A percentile compares a stretch with the other conserved stretches of the same genome.
phyloP scores from a whole-genome alignment of 306 rosid species.

The Amphicarpaea edgeworthii region DNA sequence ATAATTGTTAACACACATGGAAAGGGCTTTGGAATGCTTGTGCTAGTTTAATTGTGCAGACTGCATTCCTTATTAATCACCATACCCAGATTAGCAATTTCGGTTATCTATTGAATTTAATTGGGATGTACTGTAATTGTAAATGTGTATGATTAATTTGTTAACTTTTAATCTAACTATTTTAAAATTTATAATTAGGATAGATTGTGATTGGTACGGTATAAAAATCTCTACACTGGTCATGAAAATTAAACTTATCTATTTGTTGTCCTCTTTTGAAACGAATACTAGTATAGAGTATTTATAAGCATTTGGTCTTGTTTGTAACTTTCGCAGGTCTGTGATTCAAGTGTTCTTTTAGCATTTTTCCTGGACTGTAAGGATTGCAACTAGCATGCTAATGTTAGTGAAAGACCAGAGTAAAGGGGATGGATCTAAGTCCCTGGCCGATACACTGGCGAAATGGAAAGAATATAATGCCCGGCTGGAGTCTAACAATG shows the following conservation, averaged over 20 bases:
- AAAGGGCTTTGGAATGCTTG: background rate
- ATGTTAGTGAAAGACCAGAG: slow-evolving; percentile 49
- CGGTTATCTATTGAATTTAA: background rate
- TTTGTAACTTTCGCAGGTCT: slow-evolving; percentile 51
- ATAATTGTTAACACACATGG: background rate
- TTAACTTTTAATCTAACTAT: background rate
- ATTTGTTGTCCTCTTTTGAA: background rate
- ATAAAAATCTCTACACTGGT: background rate
- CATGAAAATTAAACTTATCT: background rate
- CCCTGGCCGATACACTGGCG: slow-evolving; percentile 63
- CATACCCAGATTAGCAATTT: background rate
- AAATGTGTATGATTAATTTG: background rate
- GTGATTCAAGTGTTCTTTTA: slow-evolving; percentile 5
- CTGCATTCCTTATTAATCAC: background rate
- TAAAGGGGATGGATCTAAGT: slow-evolving; percentile 62
- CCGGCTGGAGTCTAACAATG: slow-evolving; percentile 51
- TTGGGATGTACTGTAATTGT: background rate
- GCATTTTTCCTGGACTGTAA: slow-evolving; percentile 34
- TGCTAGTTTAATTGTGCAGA: slow-evolving; percentile 4
- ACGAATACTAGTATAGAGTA: slow-evolving; percentile 6
- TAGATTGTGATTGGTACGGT: background rate
- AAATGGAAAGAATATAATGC: slow-evolving; percentile 73
- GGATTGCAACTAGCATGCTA: slow-evolving; percentile 52
- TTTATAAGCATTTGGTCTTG: slow-evolving; percentile 11
- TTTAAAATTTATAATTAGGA: background rate